Conservation (phyloP, 2,329 filamentous ascomycete species). For the Helminthosporium solani region DNA sequence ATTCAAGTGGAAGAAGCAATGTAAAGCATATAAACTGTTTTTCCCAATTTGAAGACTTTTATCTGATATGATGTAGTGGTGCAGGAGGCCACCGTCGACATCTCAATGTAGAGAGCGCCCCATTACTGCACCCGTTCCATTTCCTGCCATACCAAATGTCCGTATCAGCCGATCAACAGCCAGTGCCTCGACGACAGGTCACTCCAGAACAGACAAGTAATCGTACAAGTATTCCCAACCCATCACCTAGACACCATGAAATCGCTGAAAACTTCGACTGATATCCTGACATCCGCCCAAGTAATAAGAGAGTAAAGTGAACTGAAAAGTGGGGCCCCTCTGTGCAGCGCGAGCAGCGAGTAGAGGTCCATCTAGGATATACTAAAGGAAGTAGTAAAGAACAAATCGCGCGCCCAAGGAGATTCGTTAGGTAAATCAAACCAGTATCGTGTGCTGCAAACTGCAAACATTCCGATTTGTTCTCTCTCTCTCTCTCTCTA, state of each 20-base stretch:
- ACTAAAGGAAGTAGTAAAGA: conserved; percentile 18
- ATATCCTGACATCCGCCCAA: conserved; percentile 23
- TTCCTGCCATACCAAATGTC: conserved; percentile 1
- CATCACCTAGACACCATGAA: conserved; percentile 22
- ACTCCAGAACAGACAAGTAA: conserved; percentile 22
- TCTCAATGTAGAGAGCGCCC: not conserved
- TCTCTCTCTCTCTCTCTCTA: too few species aligned
- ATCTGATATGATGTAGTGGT: conserved; percentile 7
- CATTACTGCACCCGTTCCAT: not conserved
- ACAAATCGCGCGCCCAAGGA: conserved; percentile 21
- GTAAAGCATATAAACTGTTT: conserved; percentile 21
- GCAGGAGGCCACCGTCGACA: not conserved
- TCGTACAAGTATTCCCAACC: conserved; percentile 20
- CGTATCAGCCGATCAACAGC: conserved; percentile 29
- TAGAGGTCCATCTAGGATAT: conserved; percentile 33
- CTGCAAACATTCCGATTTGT: too few species aligned
- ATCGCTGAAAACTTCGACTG: conserved; percentile 30
- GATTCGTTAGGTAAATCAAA: conserved; percentile 39
- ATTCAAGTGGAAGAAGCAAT: not conserved
- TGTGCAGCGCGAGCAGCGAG: conserved; percentile 34
- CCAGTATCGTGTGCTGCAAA: conserved; percentile 8
- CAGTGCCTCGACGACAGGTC: conserved; percentile 29
- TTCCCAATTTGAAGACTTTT: conserved; percentile 34
- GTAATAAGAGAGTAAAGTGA: conserved; percentile 7
- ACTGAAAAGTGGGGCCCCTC: too few species aligned